A percentile compares a stretch with the other conserved stretches of the same genome.
Evolutionary conservation across 2,329 filamentous ascomycete genomes (phyloP).

Genomic region (Aspergillus aculeatinus): DNA sequence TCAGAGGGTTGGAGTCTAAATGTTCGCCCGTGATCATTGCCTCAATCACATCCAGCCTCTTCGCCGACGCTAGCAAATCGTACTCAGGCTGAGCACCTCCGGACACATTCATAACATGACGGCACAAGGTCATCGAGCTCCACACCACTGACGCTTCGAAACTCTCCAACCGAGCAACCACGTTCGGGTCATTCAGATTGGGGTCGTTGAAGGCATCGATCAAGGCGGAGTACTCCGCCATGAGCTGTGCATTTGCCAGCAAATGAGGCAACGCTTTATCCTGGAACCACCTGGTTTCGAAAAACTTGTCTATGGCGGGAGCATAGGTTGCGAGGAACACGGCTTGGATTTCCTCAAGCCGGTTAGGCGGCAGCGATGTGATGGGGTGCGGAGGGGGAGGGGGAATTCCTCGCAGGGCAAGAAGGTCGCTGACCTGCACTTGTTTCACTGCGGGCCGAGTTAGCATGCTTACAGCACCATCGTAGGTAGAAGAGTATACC

Average conservation of each 20-base stretch:
- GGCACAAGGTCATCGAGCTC: conserved; percentile 57
- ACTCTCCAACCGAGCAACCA: conserved; percentile 45
- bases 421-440: conserved; percentile 72
- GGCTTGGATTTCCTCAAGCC: conserved; percentile 66
- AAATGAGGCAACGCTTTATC: conserved; percentile 54
- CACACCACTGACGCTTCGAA: conserved; percentile 62
- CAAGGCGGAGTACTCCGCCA: conserved; percentile 67
- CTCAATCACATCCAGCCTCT: conserved; percentile 74
- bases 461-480: conserved; percentile 32
- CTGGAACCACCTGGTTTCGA: conserved; percentile 83
- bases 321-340: conserved; percentile 77
- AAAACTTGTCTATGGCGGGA: conserved; percentile 68
- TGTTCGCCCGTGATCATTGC: conserved; percentile 71
- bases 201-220: conserved; percentile 50
- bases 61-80: conserved; percentile 63
- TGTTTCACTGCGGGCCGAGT: conserved; percentile 56
- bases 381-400: conserved; percentile 56
- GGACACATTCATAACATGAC: conserved; percentile 39
- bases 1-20: conserved; percentile 53
- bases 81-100: conserved; percentile 50
- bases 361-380: conserved; percentile 45
- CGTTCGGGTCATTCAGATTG: conserved; percentile 39
- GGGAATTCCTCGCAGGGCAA: conserved; percentile 61
- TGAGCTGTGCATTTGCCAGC: conserved; percentile 56
- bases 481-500: conserved; percentile 38